Evolutionary conservation across 2,329 filamentous ascomycete species (phyloP).

Genomic region (Diaporthe humulicola): DNA sequence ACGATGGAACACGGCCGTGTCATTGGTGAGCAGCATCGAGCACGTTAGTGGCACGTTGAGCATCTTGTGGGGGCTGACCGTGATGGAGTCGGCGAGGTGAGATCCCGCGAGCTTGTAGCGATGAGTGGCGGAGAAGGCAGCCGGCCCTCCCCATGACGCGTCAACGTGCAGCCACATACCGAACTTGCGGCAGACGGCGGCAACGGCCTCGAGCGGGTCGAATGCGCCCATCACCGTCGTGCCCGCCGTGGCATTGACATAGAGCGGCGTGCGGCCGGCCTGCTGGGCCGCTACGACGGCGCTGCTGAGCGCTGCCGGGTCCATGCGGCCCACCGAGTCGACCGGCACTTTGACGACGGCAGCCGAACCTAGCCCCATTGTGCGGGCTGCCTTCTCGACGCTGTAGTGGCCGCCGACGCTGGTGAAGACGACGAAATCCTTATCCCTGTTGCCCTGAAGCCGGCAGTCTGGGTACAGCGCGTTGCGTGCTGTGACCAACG

Average conservation of each 20-base stretch:
- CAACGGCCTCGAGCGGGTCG: constrained; percentile 81
- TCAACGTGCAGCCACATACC: constrained; percentile 94
- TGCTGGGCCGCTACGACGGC: constrained; percentile 71
- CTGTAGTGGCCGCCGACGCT: constrained; percentile 92
- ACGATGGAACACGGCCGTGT: constrained; percentile 80
- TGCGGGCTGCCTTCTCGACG: constrained; percentile 93
- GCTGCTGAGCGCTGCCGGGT: constrained; percentile 72
- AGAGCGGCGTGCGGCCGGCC: constrained; percentile 85
- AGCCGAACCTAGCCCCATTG: constrained; percentile 83
- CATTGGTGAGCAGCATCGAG: constrained; percentile 84
- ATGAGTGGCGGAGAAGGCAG: constrained; percentile 79
- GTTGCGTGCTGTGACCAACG: constrained; percentile 89
- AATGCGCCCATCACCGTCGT: constrained; percentile 95
- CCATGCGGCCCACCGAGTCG: constrained; percentile 79
- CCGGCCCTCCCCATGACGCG: constrained; percentile 88
- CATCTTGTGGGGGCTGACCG: constrained; percentile 98
- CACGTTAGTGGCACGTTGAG: constrained; percentile 91
- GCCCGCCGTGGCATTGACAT: constrained; percentile 93
- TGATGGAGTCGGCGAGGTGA: constrained; percentile 82
- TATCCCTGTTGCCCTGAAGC: constrained; percentile 72
- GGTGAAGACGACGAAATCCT: constrained; percentile 86
- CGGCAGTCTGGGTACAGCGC: constrained; percentile 85
- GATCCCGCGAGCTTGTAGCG: constrained; percentile 71
- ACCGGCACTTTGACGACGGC: constrained; percentile 82
- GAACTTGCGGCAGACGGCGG: constrained; percentile 76